A percentile compares a stretch with the other conserved stretches of the same genome.
Evolutionary conservation across 345 rosid genomes (phyloP).

Genomic region (Geranium brycei): DNA sequence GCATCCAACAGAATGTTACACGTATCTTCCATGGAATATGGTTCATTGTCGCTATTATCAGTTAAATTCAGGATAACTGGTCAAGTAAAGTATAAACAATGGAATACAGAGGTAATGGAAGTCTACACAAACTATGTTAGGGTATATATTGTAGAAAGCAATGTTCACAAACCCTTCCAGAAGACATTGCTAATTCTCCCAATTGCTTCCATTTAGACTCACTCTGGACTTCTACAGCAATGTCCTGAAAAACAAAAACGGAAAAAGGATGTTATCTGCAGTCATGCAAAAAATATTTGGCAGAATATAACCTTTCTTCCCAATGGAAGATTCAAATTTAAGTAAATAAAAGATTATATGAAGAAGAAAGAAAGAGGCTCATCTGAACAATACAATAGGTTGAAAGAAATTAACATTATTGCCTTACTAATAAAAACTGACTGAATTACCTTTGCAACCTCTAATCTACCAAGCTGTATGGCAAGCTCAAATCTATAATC

Average conservation of each 20-base stretch:
- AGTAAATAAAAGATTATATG: no score
- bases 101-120: neutral
- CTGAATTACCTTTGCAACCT: constrained; percentile 65
- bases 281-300: neutral
- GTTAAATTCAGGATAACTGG: neutral
- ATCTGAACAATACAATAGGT: no score
- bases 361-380: no score
- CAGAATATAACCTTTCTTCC: neutral
- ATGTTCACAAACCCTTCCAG: constrained; percentile 57
- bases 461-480: constrained; percentile 86
- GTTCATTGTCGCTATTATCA: neutral
- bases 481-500: constrained; percentile 96
- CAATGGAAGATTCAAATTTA: no score
- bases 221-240: constrained; percentile 66
- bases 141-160: neutral
- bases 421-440: neutral
- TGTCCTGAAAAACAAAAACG: constrained; percentile 39
- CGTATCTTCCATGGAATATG: neutral
- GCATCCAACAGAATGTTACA: neutral
- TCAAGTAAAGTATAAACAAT: neutral
- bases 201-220: constrained; percentile 98
- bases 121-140: neutral
- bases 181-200: constrained; percentile 94
- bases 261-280: neutral
- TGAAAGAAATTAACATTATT: neutral